Conservation (phyloP, 2,329 filamentous ascomycete genomes). For the Phyllachora maydis region DNA sequence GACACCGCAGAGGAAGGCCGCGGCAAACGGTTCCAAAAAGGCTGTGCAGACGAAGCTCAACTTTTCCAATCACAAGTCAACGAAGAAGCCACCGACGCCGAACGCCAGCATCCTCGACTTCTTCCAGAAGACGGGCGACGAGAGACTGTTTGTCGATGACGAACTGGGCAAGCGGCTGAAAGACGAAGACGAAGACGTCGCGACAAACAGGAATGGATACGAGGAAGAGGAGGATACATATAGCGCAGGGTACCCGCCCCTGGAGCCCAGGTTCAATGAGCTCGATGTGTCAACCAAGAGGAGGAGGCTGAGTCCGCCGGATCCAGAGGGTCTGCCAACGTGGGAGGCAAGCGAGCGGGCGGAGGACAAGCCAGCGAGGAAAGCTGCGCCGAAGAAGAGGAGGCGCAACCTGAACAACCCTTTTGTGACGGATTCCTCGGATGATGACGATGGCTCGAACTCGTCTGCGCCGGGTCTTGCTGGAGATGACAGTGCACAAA, state of each 20-base stretch:
- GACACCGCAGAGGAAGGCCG: neutral
- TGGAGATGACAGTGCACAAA: slow-evolving; percentile 2
- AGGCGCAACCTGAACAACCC: slow-evolving; percentile 31
- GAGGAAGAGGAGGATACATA: slow-evolving; percentile 5
- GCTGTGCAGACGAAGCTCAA: no score
- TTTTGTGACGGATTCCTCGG: slow-evolving; percentile 52
- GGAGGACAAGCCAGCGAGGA: slow-evolving; percentile 7
- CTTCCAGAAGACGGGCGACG: slow-evolving; percentile 50
- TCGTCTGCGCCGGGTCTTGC: no score
- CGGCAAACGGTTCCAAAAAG: slow-evolving; percentile 1
- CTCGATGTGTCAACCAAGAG: slow-evolving; percentile 15
- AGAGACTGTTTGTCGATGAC: slow-evolving; percentile 29
- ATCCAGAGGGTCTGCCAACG: slow-evolving; percentile 3
- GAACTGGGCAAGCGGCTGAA: slow-evolving; percentile 2
- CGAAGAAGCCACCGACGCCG: slow-evolving; percentile 9
- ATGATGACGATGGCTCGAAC: slow-evolving; percentile 22
- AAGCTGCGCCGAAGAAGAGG: no score
- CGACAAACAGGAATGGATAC: no score
- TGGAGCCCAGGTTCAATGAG: slow-evolving; percentile 16
- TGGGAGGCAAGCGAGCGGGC: slow-evolving; percentile 3
- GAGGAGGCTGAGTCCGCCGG: slow-evolving; percentile 16
- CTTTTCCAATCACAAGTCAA: no score
- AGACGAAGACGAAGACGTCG: slow-evolving; percentile 1
- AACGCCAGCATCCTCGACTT: slow-evolving; percentile 55
- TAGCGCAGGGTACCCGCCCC: slow-evolving; percentile 6